These are phyloP conservation scores for Phytopythium helicoides DNA, from an alignment of 352 stramenopile species.

Conservation along the genomic window DNA sequence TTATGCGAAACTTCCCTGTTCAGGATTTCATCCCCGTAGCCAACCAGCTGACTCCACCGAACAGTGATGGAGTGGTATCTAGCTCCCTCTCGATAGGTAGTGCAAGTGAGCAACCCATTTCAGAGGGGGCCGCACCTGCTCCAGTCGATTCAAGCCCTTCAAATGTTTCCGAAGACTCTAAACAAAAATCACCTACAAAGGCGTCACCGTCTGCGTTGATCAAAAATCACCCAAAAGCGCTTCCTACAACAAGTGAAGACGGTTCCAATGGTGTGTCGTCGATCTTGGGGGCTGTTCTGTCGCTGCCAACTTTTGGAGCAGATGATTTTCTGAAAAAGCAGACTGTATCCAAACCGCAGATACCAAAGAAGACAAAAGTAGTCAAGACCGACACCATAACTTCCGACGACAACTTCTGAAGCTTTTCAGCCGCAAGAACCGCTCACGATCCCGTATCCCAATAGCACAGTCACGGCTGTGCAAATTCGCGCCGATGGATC, in stretches of 20 bases:
- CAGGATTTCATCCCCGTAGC: slow-evolving; percentile 65
- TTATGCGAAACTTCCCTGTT: slow-evolving; percentile 65
- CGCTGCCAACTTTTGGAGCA: slow-evolving; percentile 43
- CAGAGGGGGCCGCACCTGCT: not conserved
- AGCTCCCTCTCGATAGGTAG: too few species aligned
- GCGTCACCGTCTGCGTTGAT: not conserved
- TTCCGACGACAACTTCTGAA: not conserved
- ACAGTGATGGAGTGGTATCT: not conserved
- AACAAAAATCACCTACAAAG: not conserved
- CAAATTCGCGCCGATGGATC: slow-evolving; percentile 63
- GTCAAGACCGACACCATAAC: slow-evolving; percentile 7
- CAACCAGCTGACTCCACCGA: not conserved
- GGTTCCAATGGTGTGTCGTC: slow-evolving; percentile 20
- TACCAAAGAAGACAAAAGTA: slow-evolving; percentile 11
- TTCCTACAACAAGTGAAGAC: not conserved
- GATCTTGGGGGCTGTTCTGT: slow-evolving; percentile 48
- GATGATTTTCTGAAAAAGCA: slow-evolving; percentile 44
- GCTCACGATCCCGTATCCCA: slow-evolving; percentile 35
- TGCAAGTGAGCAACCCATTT: too few species aligned
- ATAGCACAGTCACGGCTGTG: slow-evolving; percentile 44
- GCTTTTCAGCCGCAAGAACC: slow-evolving; percentile 41
- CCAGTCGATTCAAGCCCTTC: not conserved
- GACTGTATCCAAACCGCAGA: slow-evolving; percentile 9
- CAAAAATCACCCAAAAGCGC: not conserved
- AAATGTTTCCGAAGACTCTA: not conserved